Evolutionary conservation across 2,329 filamentous ascomycete genomes (phyloP), one percentile per base, ranked within the genome.

Genomic region (Ceratocystis colombiana): DNA sequence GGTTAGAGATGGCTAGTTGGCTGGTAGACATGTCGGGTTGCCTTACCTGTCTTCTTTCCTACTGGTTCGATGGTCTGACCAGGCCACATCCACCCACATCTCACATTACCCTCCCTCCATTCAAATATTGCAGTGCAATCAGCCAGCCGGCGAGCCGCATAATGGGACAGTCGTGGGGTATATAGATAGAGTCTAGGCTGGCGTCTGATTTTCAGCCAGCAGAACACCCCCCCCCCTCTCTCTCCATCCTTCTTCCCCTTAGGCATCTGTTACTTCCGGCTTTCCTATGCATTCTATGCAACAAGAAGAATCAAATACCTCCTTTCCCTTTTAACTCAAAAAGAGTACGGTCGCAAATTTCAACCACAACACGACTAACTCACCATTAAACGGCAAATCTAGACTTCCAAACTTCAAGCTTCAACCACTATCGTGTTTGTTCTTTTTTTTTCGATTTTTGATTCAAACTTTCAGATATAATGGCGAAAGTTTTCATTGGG

Each of bases 401-500:
- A 59, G 55, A 33, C 8, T 59, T 30, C 25, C 55, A 33, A 59
- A 59, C n/a, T 59, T 59, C 55, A 30, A 28, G 28, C 28, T 20
- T 59, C 28, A 10, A 53, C 25, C 15, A 59, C n/a, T 8, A 17
- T n/a, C 28, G n/a, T 33, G 33, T 59, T 59, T 30, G 28, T 3
- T 17, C 28, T 37, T 59, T 41, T 41, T 41, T 41, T 41, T 41
- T 28, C 28, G 37, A 41, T 41, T 41, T 12, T 59, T 59, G 55
- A 59, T 59, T 25, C 28, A 12, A 33, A 50, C 10, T 10, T 15
- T 45, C 25, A 61, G 41, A 33, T 50, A 76, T 73, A 76, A 96
- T 96, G 92, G 87, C 91, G 68, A 96, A 96, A 78, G 84, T 96
- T 73, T 96, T 96, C 76, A 90, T 96, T 76, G 91, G 91, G 91